Percentiles rank a stretch among this genome's conserved stretches.
Evolutionary conservation across 2,329 filamentous ascomycete species (phyloP).

Genomic region (Aspergillus pseudoglaucus): DNA sequence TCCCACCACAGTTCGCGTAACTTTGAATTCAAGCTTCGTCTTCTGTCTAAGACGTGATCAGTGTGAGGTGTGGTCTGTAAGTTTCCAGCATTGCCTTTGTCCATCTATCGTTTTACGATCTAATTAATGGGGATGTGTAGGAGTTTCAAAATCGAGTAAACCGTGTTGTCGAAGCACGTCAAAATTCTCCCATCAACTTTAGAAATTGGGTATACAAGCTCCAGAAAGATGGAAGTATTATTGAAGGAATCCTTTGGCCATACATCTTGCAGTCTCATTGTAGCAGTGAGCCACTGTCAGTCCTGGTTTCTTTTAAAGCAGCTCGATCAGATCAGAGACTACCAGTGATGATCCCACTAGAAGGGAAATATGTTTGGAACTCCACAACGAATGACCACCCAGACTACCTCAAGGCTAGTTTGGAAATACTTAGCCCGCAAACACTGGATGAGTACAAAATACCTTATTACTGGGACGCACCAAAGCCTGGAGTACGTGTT

Average conservation of each 20-base stretch:
- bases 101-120: not conserved
- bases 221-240: conserved; percentile 2
- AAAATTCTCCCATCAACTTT: not conserved
- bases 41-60: conserved; percentile 2
- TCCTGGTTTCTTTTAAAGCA: not conserved
- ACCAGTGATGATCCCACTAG: not conserved
- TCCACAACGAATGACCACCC: not conserved
- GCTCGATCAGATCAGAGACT: not conserved
- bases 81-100: not conserved
- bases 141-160: not conserved
- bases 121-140: not conserved
- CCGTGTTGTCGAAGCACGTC: too few species aligned
- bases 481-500: not conserved
- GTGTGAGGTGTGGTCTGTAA: conserved; percentile 2
- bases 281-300: not conserved
- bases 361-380: not conserved
- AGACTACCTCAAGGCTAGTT: not conserved
- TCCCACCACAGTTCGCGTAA: conserved; percentile 1
- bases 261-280: not conserved
- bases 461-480: conserved; percentile 2
- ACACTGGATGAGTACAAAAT: conserved; percentile 2
- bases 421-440: not conserved
- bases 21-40: not conserved
- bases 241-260: not conserved
- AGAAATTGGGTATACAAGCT: not conserved